Evolutionary conservation across 768 basidiomycete species (phyloP).

Genomic region (Guyanaporus albipodus): DNA sequence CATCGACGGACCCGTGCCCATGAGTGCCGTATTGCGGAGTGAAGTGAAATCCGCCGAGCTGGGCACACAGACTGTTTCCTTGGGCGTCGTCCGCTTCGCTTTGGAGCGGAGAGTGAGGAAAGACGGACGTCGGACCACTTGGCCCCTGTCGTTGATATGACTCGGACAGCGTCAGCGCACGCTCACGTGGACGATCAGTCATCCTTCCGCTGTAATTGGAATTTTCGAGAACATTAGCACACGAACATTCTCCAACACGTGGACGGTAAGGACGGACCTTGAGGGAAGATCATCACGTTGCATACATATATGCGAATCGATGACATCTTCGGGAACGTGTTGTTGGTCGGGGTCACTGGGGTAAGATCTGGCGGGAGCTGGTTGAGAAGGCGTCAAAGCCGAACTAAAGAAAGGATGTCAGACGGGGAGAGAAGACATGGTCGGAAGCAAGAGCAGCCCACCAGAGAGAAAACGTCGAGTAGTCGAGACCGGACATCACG

Average conservation of each 20-base stretch:
- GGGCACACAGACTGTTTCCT: constrained; percentile 20
- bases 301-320: constrained; percentile 22
- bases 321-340: constrained; percentile 30
- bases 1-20: constrained; percentile 16
- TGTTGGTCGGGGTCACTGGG: constrained; percentile 25
- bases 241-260: constrained; percentile 19
- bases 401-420: constrained; percentile 10
- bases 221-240: constrained; percentile 12
- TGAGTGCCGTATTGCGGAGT: constrained; percentile 11
- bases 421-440: neutral
- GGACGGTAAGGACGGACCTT: constrained; percentile 29
- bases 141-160: constrained; percentile 23
- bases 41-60: constrained; percentile 27
- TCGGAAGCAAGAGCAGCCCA: constrained; percentile 6
- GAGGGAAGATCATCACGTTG: constrained; percentile 34
- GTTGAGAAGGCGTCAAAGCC: constrained; percentile 28
- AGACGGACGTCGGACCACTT: constrained; percentile 4
- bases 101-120: constrained; percentile 8
- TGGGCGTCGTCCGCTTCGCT: constrained; percentile 24
- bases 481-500: constrained; percentile 24
- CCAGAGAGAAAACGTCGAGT: constrained; percentile 27
- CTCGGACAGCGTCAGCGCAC: constrained; percentile 11
- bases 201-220: constrained; percentile 18
- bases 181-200: constrained; percentile 24
- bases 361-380: constrained; percentile 21